Base-by-base conservation (phyloP, 228 moss, liverwort and hornwort species). In the Sphagnum magellanicum region DNA sequence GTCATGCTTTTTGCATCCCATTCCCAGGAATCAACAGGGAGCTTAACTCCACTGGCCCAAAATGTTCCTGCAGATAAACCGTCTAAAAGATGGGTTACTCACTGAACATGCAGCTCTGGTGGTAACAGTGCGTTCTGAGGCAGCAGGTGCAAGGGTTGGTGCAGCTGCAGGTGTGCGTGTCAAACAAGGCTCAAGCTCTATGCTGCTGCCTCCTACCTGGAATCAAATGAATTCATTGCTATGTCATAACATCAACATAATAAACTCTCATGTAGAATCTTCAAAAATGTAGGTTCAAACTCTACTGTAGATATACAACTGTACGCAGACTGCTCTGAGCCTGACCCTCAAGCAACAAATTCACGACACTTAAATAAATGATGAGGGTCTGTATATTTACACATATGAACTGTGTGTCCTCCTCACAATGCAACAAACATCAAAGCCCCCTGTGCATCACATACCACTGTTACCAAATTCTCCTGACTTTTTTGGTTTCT, bases 21-120 rank as follows among this genome's bases (percentile, higher is more conserved):
- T 3, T 32, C 32, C 32, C 32, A 32, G 32, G 32, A 32, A 32
- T 32, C 3, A 32, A 32, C 32, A 32, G 32, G 32, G 32, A 32
- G 32, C 32, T 32, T 32, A 32, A 32, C 32, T 32, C 32, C 32
- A 32, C 32, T 32, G 32, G 3, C 32, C 32, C 32, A 32, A 32
- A 32, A 32, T 3, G 3, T 32, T 32, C 32, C 32, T 32, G 32
- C 32, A 32, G 32, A 32, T 32, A 32, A 32, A 32, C 32, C 3
- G 32, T 32, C 32, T 32, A 32, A 32, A 32, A 32, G 32, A 32
- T 32, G 32, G 32, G 16, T 62, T 64, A 4, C 71, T 75, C 79
- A 85, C 88, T 76, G 91, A 88, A 66, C 93, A 93, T 61, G 93
- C 91, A 67, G 97, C 97, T 73, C 98, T 87, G 52, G 98, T 98